A percentile compares a stretch with the other conserved stretches of the same genome.
These are phyloP conservation scores for Fomes fomentarius DNA, from an alignment of 1,284 basidiomycete species.

Conservation along the genomic window DNA sequence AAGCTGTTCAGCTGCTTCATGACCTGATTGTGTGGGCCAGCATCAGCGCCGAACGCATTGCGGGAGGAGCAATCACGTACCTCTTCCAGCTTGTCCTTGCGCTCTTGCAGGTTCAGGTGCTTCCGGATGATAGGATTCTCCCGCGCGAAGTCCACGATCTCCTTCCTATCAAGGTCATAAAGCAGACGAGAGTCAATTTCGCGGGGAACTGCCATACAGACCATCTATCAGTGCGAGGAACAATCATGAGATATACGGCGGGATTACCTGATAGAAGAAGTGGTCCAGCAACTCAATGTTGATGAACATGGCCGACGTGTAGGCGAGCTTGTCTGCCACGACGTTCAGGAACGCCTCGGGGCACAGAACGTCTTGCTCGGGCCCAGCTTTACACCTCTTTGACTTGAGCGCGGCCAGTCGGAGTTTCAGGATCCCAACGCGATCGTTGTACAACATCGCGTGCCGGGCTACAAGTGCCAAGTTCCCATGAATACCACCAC, in stretches of 20 bases:
- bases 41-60: neutral
- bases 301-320: slow-evolving; percentile 98
- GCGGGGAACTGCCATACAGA: slow-evolving; percentile 78
- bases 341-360: slow-evolving; percentile 97
- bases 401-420: slow-evolving; percentile 86
- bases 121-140: slow-evolving; percentile 88
- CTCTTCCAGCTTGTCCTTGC: slow-evolving; percentile 98
- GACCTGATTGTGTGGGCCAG: slow-evolving; percentile 51
- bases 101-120: slow-evolving; percentile 95
- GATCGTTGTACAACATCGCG: slow-evolving; percentile 85
- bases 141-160: slow-evolving; percentile 88
- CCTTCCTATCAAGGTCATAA: slow-evolving; percentile 87
- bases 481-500: slow-evolving; percentile 11
- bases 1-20: slow-evolving; percentile 90
- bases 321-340: slow-evolving; percentile 95
- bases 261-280: slow-evolving; percentile 91
- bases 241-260: neutral
- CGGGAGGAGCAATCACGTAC: slow-evolving; percentile 43
- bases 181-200: slow-evolving; percentile 96
- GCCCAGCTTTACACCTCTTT: slow-evolving; percentile 86
- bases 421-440: slow-evolving; percentile 82
- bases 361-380: slow-evolving; percentile 87
- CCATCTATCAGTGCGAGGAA: slow-evolving; percentile 2
- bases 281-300: slow-evolving; percentile 97
- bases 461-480: slow-evolving; percentile 79